Evolutionary conservation across 2,329 filamentous ascomycete species (phyloP), one percentile per base, ranked within the genome.

Genomic region (Scedosporium dehoogii): DNA sequence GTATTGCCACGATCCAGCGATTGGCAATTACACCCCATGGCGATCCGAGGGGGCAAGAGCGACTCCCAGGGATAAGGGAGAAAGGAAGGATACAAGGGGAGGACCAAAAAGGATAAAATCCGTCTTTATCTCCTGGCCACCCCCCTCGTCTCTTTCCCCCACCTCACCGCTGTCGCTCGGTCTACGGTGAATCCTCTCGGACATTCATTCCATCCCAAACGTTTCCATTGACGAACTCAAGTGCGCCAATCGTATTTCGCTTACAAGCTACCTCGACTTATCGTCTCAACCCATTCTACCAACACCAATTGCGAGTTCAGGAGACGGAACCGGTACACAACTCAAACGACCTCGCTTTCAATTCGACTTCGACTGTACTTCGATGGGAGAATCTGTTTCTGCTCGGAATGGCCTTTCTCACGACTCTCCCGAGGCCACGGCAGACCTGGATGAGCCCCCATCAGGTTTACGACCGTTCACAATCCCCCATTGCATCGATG

Each of bases 401-500:
- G 59, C 64, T 60, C 60, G 63, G 63, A 64, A 66, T 66, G 65
- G 65, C 63, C 62, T 58, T 62, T 62, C 61, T 63, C 56, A 62
- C 62, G 65, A 63, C 63, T 65, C 65, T 62, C 57, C 63, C 58
- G 65, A 66, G 62, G 64, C 59, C 62, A 63, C 65, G 59, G 62
- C 60, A 57, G 65, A 66, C 61, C 62, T 63, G 29, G 64, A 65
- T 58, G 65, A 66, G 62, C 65, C 65, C 51, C 65, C 65, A 63
- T 65, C 63, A 63, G 63, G 56, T 63, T 61, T 63, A 59, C 63
- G 23, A 58, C 18, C 60, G 60, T 46, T 62, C 29, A 33, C 41
- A 21, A 62, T 62, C 62, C 64, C 56, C 66, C 72, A 76, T 64
- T 64, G 66, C 14, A 61, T 68, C 18, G 59, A 65, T 44, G 65